phyloP scores from a whole-genome alignment of 305 asterid species.

The Fraxinus sp. region DNA sequence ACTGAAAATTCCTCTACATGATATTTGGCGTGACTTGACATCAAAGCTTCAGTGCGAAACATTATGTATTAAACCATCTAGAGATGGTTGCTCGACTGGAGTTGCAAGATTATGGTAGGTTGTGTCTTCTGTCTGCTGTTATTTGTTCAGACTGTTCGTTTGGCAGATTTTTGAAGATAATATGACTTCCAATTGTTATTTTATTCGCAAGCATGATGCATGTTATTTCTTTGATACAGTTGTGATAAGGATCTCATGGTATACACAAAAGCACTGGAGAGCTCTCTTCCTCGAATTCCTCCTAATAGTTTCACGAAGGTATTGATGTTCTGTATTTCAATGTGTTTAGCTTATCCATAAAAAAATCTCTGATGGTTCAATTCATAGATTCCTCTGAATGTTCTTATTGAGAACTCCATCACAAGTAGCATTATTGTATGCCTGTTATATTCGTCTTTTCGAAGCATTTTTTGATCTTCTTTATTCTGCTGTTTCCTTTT shows the following conservation, averaged over 20 bases:
- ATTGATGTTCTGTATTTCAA: constrained; percentile 1
- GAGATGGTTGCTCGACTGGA: constrained; percentile 97
- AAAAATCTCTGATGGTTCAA: background rate
- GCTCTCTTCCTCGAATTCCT: constrained; percentile 61
- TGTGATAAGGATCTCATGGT: constrained; percentile 64
- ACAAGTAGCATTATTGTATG: background rate
- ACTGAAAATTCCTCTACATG: constrained; percentile 35
- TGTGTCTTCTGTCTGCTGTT: constrained; percentile 1
- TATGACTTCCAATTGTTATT: constrained; percentile 3
- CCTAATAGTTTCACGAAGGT: constrained; percentile 86
- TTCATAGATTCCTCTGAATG: background rate
- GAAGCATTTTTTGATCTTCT: background rate
- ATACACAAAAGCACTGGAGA: constrained; percentile 59
- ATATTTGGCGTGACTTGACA: constrained; percentile 67
- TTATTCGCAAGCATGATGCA: background rate
- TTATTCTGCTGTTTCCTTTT: background rate
- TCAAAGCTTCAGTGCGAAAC: constrained; percentile 63
- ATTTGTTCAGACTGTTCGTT: constrained; percentile 1
- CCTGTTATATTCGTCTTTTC: background rate
- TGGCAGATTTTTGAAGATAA: background rate
- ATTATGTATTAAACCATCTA: constrained; percentile 79
- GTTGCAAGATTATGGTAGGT: constrained; percentile 81
- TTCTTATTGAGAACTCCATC: background rate
- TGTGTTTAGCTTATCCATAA: background rate
- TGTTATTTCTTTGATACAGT: constrained; percentile 40